A percentile compares a stretch with the other conserved stretches of the same genome.
Conservation (phyloP, 768 basidiomycete genomes). For the Psilocybe tampanensis region DNA sequence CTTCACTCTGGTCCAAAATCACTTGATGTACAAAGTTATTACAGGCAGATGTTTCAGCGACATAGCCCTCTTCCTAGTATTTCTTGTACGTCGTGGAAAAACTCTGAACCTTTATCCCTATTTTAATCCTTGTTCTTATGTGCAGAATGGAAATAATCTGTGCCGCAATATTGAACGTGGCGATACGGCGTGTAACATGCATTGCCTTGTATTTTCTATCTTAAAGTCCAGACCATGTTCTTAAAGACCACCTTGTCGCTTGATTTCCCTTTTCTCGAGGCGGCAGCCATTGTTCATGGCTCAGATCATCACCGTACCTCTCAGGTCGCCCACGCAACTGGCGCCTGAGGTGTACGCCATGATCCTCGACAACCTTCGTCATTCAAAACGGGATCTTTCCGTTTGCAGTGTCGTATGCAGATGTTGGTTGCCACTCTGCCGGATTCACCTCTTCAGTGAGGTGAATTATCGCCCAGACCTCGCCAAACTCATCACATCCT, state of each 20-base stretch:
- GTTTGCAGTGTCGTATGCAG: slow-evolving; percentile 35
- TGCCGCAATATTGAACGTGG: no score
- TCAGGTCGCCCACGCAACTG: slow-evolving; percentile 27
- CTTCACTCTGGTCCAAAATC: no score
- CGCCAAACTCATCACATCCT: slow-evolving; percentile 26
- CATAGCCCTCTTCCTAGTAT: no score
- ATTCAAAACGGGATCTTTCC: slow-evolving; percentile 27
- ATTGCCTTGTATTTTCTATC: not conserved
- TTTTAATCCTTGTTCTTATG: no score
- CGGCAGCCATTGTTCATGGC: not conserved
- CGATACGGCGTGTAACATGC: not conserved
- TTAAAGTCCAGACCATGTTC: not conserved
- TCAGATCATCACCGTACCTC: slow-evolving; percentile 9
- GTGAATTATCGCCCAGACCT: slow-evolving; percentile 29
- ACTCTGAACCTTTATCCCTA: no score
- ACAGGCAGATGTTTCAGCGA: no score
- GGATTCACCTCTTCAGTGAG: slow-evolving; percentile 35
- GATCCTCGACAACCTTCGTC: slow-evolving; percentile 30
- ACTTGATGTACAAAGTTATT: no score
- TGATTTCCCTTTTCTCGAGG: not conserved
- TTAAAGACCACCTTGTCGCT: not conserved
- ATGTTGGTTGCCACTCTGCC: slow-evolving; percentile 33
- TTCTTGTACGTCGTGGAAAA: no score
- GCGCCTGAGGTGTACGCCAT: slow-evolving; percentile 34
- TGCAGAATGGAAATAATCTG: no score